phyloP scores from a whole-genome alignment of 768 basidiomycete species.

The Trametes sanguinea region DNA sequence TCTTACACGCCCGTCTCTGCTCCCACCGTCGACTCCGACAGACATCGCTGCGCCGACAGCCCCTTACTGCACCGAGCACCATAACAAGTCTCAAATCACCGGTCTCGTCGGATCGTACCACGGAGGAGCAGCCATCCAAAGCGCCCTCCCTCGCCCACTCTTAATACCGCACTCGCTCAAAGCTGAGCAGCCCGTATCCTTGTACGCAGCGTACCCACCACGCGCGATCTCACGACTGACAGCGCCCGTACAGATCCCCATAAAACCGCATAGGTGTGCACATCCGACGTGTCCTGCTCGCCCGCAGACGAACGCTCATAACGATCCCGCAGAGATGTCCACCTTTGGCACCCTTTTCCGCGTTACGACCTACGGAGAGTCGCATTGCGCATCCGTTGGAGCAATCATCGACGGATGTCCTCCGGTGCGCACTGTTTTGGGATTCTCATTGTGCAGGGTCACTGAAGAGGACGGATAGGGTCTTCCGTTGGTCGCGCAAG shows the following conservation, averaged over 20 bases:
- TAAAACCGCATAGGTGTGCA: background rate
- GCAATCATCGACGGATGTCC: slow-evolving; percentile 98
- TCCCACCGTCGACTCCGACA: no score
- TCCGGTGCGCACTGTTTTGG: slow-evolving; percentile 58
- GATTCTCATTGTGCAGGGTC: no score
- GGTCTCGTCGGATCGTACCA: slow-evolving; percentile 8
- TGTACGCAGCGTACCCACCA: background rate
- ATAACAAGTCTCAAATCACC: background rate
- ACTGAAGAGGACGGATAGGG: slow-evolving; percentile 56
- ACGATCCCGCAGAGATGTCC: slow-evolving; percentile 59
- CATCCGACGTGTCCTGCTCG: background rate
- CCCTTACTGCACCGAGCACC: no score
- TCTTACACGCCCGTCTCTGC: background rate
- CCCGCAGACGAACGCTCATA: background rate
- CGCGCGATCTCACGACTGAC: background rate
- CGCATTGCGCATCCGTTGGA: slow-evolving; percentile 95
- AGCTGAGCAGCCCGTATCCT: background rate
- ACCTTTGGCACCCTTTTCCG: slow-evolving; percentile 90
- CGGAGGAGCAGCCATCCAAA: background rate
- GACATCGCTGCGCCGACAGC: no score
- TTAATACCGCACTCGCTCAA: no score
- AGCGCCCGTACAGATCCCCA: background rate
- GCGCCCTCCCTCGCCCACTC: background rate
- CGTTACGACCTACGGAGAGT: slow-evolving; percentile 98
- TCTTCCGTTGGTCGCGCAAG: slow-evolving; percentile 71